Evolutionary conservation across 2,329 filamentous ascomycete genomes (phyloP).

Genomic region (Colletotrichum filicis): DNA sequence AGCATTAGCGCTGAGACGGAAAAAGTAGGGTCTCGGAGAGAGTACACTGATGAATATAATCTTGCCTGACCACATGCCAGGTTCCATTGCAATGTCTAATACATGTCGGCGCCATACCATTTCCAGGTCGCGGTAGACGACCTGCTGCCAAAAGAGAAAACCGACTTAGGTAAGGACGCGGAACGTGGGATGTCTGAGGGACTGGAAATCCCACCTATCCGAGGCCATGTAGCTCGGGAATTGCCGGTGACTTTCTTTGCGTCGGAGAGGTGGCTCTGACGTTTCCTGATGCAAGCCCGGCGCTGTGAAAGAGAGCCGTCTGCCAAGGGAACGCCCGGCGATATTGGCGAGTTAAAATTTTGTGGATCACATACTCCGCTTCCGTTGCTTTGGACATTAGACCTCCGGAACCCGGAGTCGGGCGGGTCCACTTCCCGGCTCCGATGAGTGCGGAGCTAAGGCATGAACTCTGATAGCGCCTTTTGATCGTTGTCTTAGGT

Average conservation of each 20-base stretch:
- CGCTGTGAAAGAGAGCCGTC: background rate
- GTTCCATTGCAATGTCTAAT: background rate
- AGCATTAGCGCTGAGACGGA: constrained; percentile 13
- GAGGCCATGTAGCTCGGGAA: background rate
- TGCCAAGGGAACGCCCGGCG: background rate
- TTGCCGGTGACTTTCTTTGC: background rate
- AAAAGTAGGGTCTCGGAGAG: constrained; percentile 4
- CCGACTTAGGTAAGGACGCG: background rate
- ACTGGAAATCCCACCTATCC: constrained; percentile 12
- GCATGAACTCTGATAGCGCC: background rate
- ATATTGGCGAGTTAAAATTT: background rate
- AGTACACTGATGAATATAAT: background rate
- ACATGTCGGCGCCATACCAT: background rate
- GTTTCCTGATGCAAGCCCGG: background rate
- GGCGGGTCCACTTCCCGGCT: background rate
- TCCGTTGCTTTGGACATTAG: background rate
- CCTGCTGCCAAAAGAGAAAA: background rate
- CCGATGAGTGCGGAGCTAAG: background rate
- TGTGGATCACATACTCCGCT: background rate
- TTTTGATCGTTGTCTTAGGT: no score
- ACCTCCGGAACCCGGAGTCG: background rate
- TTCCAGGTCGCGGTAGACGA: background rate
- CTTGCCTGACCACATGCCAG: background rate
- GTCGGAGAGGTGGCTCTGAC: background rate
- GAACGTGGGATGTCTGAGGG: background rate